phyloP scores from a whole-genome alignment of 306 rosid species.

The Sindora glabra region DNA sequence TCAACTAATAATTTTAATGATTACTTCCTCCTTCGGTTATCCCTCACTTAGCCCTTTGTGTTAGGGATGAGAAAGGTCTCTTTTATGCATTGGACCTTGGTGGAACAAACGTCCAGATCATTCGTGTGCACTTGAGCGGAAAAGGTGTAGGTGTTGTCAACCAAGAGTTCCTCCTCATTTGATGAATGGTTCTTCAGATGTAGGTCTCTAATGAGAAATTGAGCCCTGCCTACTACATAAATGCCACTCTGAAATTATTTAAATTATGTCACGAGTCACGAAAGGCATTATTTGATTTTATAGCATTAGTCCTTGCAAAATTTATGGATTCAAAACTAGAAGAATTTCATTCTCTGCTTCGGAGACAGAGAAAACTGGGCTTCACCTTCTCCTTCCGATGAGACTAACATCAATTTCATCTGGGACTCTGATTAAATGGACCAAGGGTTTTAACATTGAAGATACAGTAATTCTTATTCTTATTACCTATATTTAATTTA shows the following conservation, averaged over 20 bases:
- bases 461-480: conserved; percentile 55
- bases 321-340: conserved; percentile 78
- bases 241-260: conserved; percentile 10
- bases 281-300: conserved; percentile 85
- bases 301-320: conserved; percentile 66
- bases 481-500: conserved; percentile 14
- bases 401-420: conserved; percentile 80
- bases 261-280: conserved; percentile 24
- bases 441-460: conserved; percentile 83
- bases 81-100: conserved; percentile 97
- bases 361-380: conserved; percentile 93
- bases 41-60: conserved; percentile 5
- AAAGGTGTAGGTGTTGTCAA: conserved; percentile 46
- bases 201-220: conserved; percentile 40
- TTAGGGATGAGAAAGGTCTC: conserved; percentile 80
- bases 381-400: conserved; percentile 94
- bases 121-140: conserved; percentile 90
- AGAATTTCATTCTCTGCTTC: conserved; percentile 66
- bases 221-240: not conserved
- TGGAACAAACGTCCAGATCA: conserved; percentile 86
- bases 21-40: not conserved
- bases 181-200: conserved; percentile 80
- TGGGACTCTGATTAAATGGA: conserved; percentile 89
- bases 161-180: conserved; percentile 74
- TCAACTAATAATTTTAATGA: not conserved